Base-by-base conservation (phyloP, 176 grass and related monocot genomes). In the Lolium perenne region DNA sequence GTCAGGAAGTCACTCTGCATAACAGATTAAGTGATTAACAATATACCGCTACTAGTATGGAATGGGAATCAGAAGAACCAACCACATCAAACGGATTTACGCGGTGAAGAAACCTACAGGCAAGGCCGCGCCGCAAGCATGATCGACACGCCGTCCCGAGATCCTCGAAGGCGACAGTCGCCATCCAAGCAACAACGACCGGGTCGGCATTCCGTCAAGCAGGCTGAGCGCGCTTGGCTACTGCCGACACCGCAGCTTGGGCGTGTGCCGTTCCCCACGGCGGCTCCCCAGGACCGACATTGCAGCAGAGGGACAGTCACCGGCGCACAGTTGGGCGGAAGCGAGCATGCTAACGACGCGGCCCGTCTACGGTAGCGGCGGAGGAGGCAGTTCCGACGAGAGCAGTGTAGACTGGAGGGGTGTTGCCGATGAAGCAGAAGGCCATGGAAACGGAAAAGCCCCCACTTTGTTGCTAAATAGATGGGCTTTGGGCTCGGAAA, bases 141-240 rank as follows among this genome's bases (percentile, higher is more conserved):
- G 26, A 29, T 29, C 26, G 26, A 29, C 26, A 29, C 22, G 23
- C 23, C 10, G 1, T 12, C 4, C 1, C 11, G 4, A 29, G 63
- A 2, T 66, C 29, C 29, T 16, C 6, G 6, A 38, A 15, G 32
- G 15, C 6, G 22, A 55, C 25, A 5, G 26, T 55, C 74, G 26
- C 49, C 20, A 5, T 38, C 46, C n/a, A 65, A 55, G 10, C 17
- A 22, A 81, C 2, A 15, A 23, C 22, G 3, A 14, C 41, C 48
- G 7, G 21, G 57, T 56, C 8, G 60, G 47, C 82, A 80, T 89
- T 85, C 38, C 58, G 51, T 61, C 58, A 57, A 80, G 65, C 82
- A 75, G 56, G 57, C 7, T 17, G 57, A 55, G 21, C 8, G 49
- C 67, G 13, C 41, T 1, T 12, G 38, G 35, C 46, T 57, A 49